Percentiles rank a stretch among this genome's conserved stretches.
These are phyloP conservation scores for Penicillium turbatum DNA, from an alignment of 495 filamentous ascomycete species.

Conservation along the genomic window DNA sequence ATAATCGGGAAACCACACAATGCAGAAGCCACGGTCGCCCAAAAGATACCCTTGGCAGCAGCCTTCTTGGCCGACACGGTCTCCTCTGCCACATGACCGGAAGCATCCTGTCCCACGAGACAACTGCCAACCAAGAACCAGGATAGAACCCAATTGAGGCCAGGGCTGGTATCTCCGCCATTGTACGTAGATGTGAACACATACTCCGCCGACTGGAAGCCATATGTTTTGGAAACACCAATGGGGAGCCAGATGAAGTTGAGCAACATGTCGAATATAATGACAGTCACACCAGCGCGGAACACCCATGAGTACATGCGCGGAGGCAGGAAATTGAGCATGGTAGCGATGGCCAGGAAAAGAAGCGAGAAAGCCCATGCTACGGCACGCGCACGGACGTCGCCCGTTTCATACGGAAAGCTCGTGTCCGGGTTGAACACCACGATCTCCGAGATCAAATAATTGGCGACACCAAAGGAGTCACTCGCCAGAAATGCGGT, in stretches of 20 bases:
- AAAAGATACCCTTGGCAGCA: slow-evolving; percentile 36
- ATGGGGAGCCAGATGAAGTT: slow-evolving; percentile 39
- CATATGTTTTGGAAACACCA: slow-evolving; percentile 31
- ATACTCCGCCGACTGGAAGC: slow-evolving; percentile 32
- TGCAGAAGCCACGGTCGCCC: slow-evolving; percentile 33
- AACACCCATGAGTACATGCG: slow-evolving; percentile 36
- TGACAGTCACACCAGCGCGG: slow-evolving; percentile 32
- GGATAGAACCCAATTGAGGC: slow-evolving; percentile 36
- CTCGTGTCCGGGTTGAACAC: slow-evolving; percentile 31
- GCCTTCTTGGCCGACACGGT: slow-evolving; percentile 36
- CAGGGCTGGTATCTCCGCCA: slow-evolving; percentile 24
- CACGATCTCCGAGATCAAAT: slow-evolving; percentile 29
- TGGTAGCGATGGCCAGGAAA: slow-evolving; percentile 30
- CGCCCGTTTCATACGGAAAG: slow-evolving; percentile 28
- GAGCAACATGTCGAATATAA: slow-evolving; percentile 32
- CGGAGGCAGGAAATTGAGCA: slow-evolving; percentile 31
- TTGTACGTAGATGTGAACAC: slow-evolving; percentile 35
- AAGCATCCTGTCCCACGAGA: slow-evolving; percentile 35
- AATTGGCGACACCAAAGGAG: slow-evolving; percentile 37
- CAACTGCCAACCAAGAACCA: slow-evolving; percentile 33
- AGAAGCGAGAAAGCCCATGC: slow-evolving; percentile 32
- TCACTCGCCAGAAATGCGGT: slow-evolving; percentile 34
- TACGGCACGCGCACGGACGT: slow-evolving; percentile 30
- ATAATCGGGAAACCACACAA: slow-evolving; percentile 36
- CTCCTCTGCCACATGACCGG: slow-evolving; percentile 36